These are phyloP conservation scores for Polychytrium aggregatum DNA, from an alignment of 192 early-diverging fungal species.

Conservation along the genomic window DNA sequence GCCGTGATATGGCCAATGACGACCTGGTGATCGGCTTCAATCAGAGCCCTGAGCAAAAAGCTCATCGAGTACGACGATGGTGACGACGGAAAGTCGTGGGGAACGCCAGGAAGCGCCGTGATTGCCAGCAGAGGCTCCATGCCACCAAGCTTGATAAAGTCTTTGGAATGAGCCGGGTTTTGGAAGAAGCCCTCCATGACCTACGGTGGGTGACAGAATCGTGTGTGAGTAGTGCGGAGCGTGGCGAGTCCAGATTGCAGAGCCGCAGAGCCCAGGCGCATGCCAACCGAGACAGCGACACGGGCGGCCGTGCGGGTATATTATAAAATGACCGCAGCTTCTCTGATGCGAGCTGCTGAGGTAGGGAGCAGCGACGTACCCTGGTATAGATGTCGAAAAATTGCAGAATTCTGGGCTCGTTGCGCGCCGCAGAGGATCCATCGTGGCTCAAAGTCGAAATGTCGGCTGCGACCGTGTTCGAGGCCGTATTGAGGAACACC, in stretches of 20 bases:
- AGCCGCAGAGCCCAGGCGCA: too few relatives aligned
- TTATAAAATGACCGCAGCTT: too few relatives aligned
- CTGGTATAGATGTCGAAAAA: conserved; percentile 56
- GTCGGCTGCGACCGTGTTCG: too few relatives aligned
- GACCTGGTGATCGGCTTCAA: conserved; percentile 47
- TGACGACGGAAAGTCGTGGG: conserved; percentile 59
- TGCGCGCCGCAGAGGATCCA: too few relatives aligned
- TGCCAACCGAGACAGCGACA: too few relatives aligned
- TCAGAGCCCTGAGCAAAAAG: conserved; percentile 56
- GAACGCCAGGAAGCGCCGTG: conserved; percentile 53
- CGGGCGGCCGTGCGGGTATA: too few relatives aligned
- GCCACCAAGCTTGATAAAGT: conserved; percentile 58
- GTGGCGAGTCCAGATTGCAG: too few relatives aligned
- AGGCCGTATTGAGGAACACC: neutral
- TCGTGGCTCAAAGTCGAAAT: too few relatives aligned
- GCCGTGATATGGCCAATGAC: too few relatives aligned
- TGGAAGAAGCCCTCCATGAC: conserved; percentile 83
- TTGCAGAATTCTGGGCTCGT: conserved; percentile 25
- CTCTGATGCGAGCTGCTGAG: too few relatives aligned
- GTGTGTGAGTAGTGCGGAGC: too few relatives aligned
- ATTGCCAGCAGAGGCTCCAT: conserved; percentile 50
- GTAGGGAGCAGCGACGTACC: conserved; percentile 25
- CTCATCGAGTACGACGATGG: conserved; percentile 54
- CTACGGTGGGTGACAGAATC: too few relatives aligned
- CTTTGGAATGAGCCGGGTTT: conserved; percentile 58